Conservation (phyloP, 305 asterid genomes). For the Fraxinus xanthoxyloides region DNA sequence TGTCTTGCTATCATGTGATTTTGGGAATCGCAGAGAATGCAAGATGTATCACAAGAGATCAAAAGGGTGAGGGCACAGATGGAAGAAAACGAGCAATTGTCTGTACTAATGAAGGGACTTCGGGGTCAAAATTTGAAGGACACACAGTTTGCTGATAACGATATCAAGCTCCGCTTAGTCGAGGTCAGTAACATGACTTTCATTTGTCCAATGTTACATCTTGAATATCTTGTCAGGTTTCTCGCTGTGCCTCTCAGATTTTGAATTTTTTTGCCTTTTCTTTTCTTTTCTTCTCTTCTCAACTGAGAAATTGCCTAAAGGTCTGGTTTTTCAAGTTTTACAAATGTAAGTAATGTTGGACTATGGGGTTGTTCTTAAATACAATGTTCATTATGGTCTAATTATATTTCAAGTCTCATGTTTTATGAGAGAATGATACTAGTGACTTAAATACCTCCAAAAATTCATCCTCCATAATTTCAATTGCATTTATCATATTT, state of each 20-base stretch:
- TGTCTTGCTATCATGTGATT: conserved; percentile 8
- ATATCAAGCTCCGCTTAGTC: conserved; percentile 84
- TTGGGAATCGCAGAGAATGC: conserved; percentile 72
- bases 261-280: background rate
- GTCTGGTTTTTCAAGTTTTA: background rate
- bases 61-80: conserved; percentile 94
- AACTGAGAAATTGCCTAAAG: background rate
- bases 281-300: background rate
- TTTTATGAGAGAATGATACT: background rate
- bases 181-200: conserved; percentile 56
- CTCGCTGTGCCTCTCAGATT: background rate
- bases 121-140: conserved; percentile 93
- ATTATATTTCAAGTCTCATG: background rate
- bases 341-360: background rate
- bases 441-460: background rate
- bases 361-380: background rate
- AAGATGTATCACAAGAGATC: conserved; percentile 85
- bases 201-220: background rate
- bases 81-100: conserved; percentile 92
- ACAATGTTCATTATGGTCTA: background rate
- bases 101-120: conserved; percentile 91
- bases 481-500: conserved; percentile 1
- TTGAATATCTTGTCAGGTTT: background rate
- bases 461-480: background rate
- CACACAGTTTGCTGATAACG: conserved; percentile 71